Evolutionary conservation across 306 rosid species (phyloP), one percentile per base, ranked within the genome.

Genomic region (Prinsepia uniflora): DNA sequence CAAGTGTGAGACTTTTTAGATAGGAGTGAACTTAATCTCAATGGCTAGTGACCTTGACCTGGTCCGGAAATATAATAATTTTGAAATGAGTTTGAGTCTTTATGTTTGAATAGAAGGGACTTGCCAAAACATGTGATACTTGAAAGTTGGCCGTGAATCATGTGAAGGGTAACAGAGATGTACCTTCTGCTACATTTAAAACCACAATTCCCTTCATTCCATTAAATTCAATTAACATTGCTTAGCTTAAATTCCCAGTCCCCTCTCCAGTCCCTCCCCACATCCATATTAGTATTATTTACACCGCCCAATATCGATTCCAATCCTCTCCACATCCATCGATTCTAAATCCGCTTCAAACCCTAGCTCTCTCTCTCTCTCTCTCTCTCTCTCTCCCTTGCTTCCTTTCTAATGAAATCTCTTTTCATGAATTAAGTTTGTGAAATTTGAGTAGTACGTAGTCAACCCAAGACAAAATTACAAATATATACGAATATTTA

Each of bases 71-170:
- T 30, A 30, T 30, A 30, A 30, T 30, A 52, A 40, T 53, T 13
- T 48, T 19, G 18, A 67, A 6, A 4, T 10, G n/a, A 67, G 36
- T 30, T 54, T 52, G 73, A 12, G 65, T 41, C 55, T 56, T 56
- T 70, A 70, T 70, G 74, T 43, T 57, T 19, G 20, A 24, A 54
- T 34, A 40, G 57, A n/a, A 41, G 58, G 78, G 78, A 81, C 94
- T 76, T 76, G 74, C 75, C 72, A 77, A 76, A 83, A 84, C 92
- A 81, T 86, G 83, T 87, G 94, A 90, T 78, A 55, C 75, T 80
- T 83, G 86, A 87, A 82, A 59, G 49, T 54, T 54, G 63, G 85
- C 80, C 90, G 81, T 76, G 97, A 81, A 87, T 94, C 98, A 89
- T 87, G 98, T 94, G 98, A 94, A 72, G 75, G 70, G 76, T 77